Base-by-base conservation (phyloP, 129 eudicot genomes). In the Flaveria brownii region DNA sequence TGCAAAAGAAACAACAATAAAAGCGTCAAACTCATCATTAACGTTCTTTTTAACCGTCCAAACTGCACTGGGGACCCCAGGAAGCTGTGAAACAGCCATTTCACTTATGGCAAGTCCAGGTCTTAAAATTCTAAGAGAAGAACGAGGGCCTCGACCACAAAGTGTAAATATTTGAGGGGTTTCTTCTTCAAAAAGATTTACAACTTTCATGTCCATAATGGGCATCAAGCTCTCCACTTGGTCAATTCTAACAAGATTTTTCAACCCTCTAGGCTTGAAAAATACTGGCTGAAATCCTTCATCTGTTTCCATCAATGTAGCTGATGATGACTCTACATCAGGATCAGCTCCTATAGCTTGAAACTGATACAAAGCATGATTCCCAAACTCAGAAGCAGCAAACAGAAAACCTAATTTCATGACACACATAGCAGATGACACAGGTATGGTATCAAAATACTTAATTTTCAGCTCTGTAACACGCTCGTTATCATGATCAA, bases 331-430 rank as follows among this genome's bases (percentile, higher is more conserved):
- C 83, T 95, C 99, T 36, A 95, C 95, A 83, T 95, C 99, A 9
- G 97, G 99, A 62, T 95, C 97, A 36, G 87, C 92, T 74, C 99
- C 99, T 70, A 89, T 95, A 0, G 96, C 96, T 80, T 89, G 95
- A 68, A 95, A 91, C 75, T 95, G 99, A 81, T 95, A 95, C 86
- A 95, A 79, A 11, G 90, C 97, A 80, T 95, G 99, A 75, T 95
- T 89, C 42, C 99, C 99, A 81, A 95, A 95, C 92, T 95, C 99
- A 1, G 99, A 95, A 0, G 99, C 93, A 68, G 99, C 97, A 86
- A 95, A 95, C 50, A 95, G 77, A 80, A 89, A 95, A 71, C 99
- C 97, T 8, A 88, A 79, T 66, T 95, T 95, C 90, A 95, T 69
- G 46, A 95, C 96, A 71, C 99, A 95, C 92, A 95, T 77, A 0